Base-by-base conservation (phyloP, 345 rosid genomes). In the Pistacia integerrima region DNA sequence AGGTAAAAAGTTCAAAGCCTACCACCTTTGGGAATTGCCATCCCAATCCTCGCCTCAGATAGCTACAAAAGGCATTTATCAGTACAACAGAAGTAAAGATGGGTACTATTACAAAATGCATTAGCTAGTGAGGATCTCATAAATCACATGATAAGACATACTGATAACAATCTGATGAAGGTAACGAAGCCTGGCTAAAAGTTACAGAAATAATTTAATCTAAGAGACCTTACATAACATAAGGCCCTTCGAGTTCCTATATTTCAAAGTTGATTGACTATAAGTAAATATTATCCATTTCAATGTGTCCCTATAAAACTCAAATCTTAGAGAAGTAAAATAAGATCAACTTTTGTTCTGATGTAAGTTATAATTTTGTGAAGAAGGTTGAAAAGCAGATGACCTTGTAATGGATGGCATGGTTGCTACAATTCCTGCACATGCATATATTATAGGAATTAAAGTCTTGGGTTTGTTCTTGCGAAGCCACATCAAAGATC, bases 401-500 rank as follows among this genome's bases (percentile, higher is more conserved):
- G 28, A 89, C 93, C 93, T 89, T 60, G 91, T 93, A 79, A 93
- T 96, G 9, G 98, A 88, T 38, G 99, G 99, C 99, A 96, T 93
- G 59, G 99, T 96, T 8, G 99, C 94, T 17, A 96, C 91, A 77
- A 93, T 89, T 64, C 90, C 89, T 1, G 98, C 98, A 78, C 97
- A 96, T 1, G 85, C 81, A 83, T 96, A 96, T 67, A 96, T 91
- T 76, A 93, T 85, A 18, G 98, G 98, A 81, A 96, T 87, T 84
- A 93, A 80, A 6, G 93, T 84, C 88, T 84, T 96, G 9, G 99
- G 98, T 65, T 96, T 96, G 90, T 92, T 96, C 81, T 93, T 93
- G 73, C 99, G 88, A 60, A 95, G 94, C 98, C 98, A 94, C 91
- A 94, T 95, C 85, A 95, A 81, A 20, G 99, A 95, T 74, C 98